phyloP scores from a whole-genome alignment of 176 grass and related monocot species.

The Oryza glumipatula region DNA sequence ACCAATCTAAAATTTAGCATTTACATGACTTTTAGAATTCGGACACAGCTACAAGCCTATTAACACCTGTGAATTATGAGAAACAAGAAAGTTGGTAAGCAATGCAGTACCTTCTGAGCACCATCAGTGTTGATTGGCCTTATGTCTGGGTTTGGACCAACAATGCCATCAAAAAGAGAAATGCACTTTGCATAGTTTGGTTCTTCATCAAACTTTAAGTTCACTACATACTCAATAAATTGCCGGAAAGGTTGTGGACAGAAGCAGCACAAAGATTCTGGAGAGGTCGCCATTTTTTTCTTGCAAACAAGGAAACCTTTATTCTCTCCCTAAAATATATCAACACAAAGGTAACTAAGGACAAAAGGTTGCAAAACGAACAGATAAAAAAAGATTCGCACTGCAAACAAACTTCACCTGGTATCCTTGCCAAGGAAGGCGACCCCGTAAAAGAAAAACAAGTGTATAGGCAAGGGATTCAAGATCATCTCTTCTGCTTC shows the following conservation, averaged over 20 bases:
- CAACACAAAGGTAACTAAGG: slow-evolving; percentile 25
- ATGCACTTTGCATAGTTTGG: slow-evolving; percentile 93
- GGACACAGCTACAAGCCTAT: background rate
- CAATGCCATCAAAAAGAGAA: slow-evolving; percentile 95
- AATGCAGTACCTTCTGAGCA: slow-evolving; percentile 82
- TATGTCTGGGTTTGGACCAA: slow-evolving; percentile 89
- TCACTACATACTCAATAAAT: slow-evolving; percentile 91
- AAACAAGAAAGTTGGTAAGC: slow-evolving; percentile 24
- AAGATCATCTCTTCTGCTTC: slow-evolving; percentile 90
- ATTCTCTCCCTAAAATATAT: slow-evolving; percentile 80
- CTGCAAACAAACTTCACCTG: slow-evolving; percentile 60
- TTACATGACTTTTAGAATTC: background rate
- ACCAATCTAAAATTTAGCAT: slow-evolving; percentile 22
- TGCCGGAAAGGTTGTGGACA: slow-evolving; percentile 85
- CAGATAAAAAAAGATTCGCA: background rate
- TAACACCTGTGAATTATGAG: slow-evolving; percentile 29
- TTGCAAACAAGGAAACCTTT: slow-evolving; percentile 97
- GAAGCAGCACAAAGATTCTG: slow-evolving; percentile 82
- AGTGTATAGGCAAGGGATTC: slow-evolving; percentile 98
- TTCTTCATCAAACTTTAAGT: slow-evolving; percentile 92
- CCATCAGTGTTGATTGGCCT: slow-evolving; percentile 97
- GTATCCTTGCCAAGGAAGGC: slow-evolving; percentile 95
- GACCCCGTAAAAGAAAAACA: slow-evolving; percentile 86
- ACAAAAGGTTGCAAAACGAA: background rate
- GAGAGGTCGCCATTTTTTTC: slow-evolving; percentile 95